These are phyloP conservation scores for Fusarium pseudonygamai DNA, from an alignment of 2,329 filamentous ascomycete species.

Conservation along the genomic window DNA sequence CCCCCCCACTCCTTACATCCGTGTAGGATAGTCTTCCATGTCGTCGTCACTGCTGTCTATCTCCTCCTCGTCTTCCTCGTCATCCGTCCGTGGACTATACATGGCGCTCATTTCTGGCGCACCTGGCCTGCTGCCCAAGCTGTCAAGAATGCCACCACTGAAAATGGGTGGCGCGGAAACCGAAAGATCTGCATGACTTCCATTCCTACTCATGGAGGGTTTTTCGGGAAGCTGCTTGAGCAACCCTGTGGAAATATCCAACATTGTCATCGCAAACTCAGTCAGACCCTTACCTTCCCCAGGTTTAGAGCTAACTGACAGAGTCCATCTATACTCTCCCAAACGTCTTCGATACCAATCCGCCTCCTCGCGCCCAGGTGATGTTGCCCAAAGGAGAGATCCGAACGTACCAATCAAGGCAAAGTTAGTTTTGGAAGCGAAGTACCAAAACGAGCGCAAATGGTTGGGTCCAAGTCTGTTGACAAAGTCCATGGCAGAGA, in stretches of 20 bases:
- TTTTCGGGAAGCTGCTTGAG: slow-evolving; percentile 77
- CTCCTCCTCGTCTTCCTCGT: slow-evolving; percentile 49
- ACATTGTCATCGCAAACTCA: slow-evolving; percentile 79
- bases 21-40: slow-evolving; percentile 58
- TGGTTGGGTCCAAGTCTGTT: slow-evolving; percentile 89
- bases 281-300: slow-evolving; percentile 67
- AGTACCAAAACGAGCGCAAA: slow-evolving; percentile 92
- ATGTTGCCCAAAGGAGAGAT: slow-evolving; percentile 87
- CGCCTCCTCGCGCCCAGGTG: slow-evolving; percentile 85
- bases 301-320: slow-evolving; percentile 84
- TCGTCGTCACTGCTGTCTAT: slow-evolving; percentile 66
- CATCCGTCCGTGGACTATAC: slow-evolving; percentile 61
- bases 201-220: slow-evolving; percentile 68
- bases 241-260: slow-evolving; percentile 76
- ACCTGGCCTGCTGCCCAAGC: slow-evolving; percentile 57
- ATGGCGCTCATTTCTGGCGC: slow-evolving; percentile 58
- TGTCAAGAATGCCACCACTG: slow-evolving; percentile 49
- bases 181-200: slow-evolving; percentile 60
- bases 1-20: slow-evolving; percentile 19
- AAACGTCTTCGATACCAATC: slow-evolving; percentile 90
- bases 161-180: slow-evolving; percentile 46
- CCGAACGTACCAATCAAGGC: slow-evolving; percentile 95
- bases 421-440: slow-evolving; percentile 89
- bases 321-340: slow-evolving; percentile 92
- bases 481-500: slow-evolving; percentile 97